Conservation (phyloP, 805 yeast species). For the Saccharomycopsis olivae region DNA sequence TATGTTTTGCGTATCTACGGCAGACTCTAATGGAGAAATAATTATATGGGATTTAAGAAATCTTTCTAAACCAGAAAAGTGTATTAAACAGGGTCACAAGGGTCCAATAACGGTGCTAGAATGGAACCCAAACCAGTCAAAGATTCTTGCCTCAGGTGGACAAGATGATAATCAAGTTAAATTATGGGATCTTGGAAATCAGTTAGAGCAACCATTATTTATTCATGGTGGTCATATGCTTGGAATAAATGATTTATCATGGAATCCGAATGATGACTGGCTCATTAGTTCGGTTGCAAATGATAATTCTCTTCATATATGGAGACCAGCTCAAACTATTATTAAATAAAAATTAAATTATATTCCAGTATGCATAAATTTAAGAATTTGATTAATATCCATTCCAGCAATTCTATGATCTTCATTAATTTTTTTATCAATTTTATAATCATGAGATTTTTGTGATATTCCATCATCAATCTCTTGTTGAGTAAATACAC, state of each 20-base stretch:
- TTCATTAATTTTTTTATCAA: slow-evolving; percentile 1
- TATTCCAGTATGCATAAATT: slow-evolving; percentile 16
- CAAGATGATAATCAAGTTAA: slow-evolving; percentile 56
- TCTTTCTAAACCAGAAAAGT: slow-evolving; percentile 23
- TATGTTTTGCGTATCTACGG: slow-evolving; percentile 52
- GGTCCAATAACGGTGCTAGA: slow-evolving; percentile 54
- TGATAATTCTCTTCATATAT: slow-evolving; percentile 80
- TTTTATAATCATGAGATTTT: slow-evolving; percentile 7
- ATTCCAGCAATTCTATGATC: slow-evolving; percentile 1
- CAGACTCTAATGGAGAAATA: slow-evolving; percentile 47
- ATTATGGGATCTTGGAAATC: slow-evolving; percentile 42
- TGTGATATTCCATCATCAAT: slow-evolving; percentile 10
- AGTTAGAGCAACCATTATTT: slow-evolving; percentile 34
- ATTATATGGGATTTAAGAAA: slow-evolving; percentile 59
- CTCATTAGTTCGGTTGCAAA: slow-evolving; percentile 69
- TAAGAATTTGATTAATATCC: slow-evolving; percentile 10
- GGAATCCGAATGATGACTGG: slow-evolving; percentile 69
- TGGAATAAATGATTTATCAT: slow-evolving; percentile 75
- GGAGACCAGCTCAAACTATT: slow-evolving; percentile 44
- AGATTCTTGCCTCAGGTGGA: slow-evolving; percentile 53
- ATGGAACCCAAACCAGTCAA: slow-evolving; percentile 55
- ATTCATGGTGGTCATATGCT: slow-evolving; percentile 79
- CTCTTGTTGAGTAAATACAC: slow-evolving; percentile 17
- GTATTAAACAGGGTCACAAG: slow-evolving; percentile 30
- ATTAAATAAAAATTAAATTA: not conserved